These are phyloP conservation scores for Sphagnum magellanicum DNA, from an alignment of 228 moss, liverwort and hornwort genomes.

Conservation along the genomic window DNA sequence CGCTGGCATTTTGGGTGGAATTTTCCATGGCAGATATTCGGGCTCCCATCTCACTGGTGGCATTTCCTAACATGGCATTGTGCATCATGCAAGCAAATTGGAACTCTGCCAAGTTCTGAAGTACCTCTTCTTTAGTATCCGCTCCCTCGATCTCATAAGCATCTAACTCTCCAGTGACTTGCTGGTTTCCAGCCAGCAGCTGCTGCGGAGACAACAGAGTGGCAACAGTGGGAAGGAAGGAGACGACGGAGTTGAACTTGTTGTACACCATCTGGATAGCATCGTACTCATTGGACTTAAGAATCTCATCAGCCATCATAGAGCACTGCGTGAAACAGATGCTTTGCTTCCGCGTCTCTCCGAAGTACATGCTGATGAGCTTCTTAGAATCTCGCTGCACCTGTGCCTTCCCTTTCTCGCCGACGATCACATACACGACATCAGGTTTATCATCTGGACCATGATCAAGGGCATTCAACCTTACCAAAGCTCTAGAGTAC, in stretches of 20 bases:
- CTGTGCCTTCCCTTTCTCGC: constrained; percentile 78
- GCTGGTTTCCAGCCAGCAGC: constrained; percentile 38
- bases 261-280: constrained; percentile 81
- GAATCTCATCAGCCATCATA: constrained; percentile 88
- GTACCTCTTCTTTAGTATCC: constrained; percentile 67
- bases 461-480: constrained; percentile 21
- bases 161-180: constrained; percentile 46
- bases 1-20: constrained; percentile 71
- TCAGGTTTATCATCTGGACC: constrained; percentile 22
- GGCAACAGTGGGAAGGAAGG: constrained; percentile 75
- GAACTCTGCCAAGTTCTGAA: constrained; percentile 87
- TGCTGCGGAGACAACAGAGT: constrained; percentile 83
- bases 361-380: constrained; percentile 46
- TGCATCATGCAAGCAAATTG: constrained; percentile 71
- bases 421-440: constrained; percentile 61
- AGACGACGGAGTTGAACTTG: constrained; percentile 82
- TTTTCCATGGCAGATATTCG: constrained; percentile 71
- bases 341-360: constrained; percentile 77
- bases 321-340: constrained; percentile 73
- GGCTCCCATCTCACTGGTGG: constrained; percentile 84
- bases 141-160: constrained; percentile 66
- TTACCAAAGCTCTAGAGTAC: constrained; percentile 72
- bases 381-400: constrained; percentile 72
- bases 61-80: constrained; percentile 52
- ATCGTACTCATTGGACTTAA: constrained; percentile 78